Base-by-base conservation (phyloP, 768 basidiomycete species). In the Porphyrellus cyaneotinctus region DNA sequence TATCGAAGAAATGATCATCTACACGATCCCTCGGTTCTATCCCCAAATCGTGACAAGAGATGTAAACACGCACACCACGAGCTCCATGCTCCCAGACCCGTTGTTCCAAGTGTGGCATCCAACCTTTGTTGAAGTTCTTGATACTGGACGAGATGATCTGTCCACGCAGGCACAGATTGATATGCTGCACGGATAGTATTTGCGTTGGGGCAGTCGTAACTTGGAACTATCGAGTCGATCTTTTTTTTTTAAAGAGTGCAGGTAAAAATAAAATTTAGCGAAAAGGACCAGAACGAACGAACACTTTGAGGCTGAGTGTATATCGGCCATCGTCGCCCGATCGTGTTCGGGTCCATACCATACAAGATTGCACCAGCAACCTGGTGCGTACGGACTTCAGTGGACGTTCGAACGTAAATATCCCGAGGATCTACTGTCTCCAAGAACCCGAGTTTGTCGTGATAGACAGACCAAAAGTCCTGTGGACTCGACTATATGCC, bases 391-490 rank as follows among this genome's bases (percentile, higher is more conserved):
- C 78, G 67, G n/a, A 70, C 72, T 49, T 74, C 75, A 17, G 71
- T 74, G 9, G 76, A 72, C 2, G 76, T 74, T 23, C 78, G 72
- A 24, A 79, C 51, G 51, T 70, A 69, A n/a, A 78, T 72, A 22
- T 76, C 72, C 13, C 62, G 51, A 15, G 65, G 55, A 36, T 71
- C 61, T 15, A 76, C 73, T 0, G 43, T 52, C 11, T 65, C 51
- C 51, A 79, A 57, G 53, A 78, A 76, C 3, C 65, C 69, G 13
- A 77, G 58, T 46, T 58, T 61, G 28, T 60, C 57, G 37, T 66
- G 63, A 58, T 78, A 79, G 15, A 79, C 72, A 2, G 67, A 69
- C 72, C 74, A 76, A 57, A 79, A 72, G 54, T 79, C 78, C 78
- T 79, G 42, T 17, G n/a, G 17, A 51, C 9, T 28, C 26, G 8